These are phyloP conservation scores for Emmonsiellopsis sp. DNA, from an alignment of 2,329 filamentous ascomycete species.

Conservation along the genomic window DNA sequence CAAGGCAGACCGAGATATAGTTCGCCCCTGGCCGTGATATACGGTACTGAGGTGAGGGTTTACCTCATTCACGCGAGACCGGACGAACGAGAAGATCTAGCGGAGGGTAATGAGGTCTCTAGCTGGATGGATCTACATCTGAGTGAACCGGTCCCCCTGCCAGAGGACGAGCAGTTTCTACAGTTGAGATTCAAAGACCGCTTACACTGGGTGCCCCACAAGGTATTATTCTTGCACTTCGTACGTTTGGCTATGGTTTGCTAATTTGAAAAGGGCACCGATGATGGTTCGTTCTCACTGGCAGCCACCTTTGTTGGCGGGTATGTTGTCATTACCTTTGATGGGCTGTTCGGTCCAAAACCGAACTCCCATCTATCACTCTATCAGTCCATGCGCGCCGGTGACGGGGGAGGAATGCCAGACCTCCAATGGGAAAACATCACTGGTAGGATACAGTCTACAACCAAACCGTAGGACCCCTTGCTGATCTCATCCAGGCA, in stretches of 20 bases:
- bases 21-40: constrained; percentile 18
- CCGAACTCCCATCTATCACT: neutral
- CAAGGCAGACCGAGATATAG: neutral
- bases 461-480: neutral
- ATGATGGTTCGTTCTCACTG: constrained; percentile 15
- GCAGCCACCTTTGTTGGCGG: constrained; percentile 18
- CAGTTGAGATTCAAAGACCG: constrained; percentile 21
- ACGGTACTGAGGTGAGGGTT: constrained; percentile 21
- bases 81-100: neutral
- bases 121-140: constrained; percentile 9
- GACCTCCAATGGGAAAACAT: constrained; percentile 24
- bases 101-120: neutral
- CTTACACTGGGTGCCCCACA: constrained; percentile 20
- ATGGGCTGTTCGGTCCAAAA: neutral
- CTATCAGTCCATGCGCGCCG: neutral
- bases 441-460: constrained; percentile 17
- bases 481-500: neutral
- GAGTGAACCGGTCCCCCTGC: constrained; percentile 9
- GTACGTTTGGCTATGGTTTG: neutral
- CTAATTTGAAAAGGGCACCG: constrained; percentile 12
- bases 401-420: neutral
- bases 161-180: constrained; percentile 5
- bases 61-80: constrained; percentile 17
- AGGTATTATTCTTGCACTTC: constrained; percentile 14
- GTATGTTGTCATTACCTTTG: constrained; percentile 15